Conservation (phyloP, 768 basidiomycete species). For the Paxillus ammoniavirescens region DNA sequence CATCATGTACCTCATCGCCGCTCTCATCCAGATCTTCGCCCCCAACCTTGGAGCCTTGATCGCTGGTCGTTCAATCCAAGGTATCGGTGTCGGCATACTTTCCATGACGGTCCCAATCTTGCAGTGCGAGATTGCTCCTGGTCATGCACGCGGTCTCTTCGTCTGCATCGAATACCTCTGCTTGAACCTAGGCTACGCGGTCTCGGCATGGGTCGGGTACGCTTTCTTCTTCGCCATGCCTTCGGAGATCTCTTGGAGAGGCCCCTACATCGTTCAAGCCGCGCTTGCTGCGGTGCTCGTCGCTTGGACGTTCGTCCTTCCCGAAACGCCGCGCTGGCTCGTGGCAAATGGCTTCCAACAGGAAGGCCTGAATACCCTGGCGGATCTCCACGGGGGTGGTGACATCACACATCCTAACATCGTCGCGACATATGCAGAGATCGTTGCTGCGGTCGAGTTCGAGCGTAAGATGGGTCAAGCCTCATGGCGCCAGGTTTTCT, state of each 20-base stretch:
- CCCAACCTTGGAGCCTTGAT: conserved; percentile 41
- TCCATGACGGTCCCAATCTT: conserved; percentile 51
- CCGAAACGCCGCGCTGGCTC: conserved; percentile 55
- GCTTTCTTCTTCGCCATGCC: conserved; percentile 47
- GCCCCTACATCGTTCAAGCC: conserved; percentile 54
- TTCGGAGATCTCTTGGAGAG: conserved; percentile 52
- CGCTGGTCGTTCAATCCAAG: conserved; percentile 45
- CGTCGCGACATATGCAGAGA: conserved; percentile 43
- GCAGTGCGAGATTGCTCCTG: conserved; percentile 49
- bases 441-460: conserved; percentile 38
- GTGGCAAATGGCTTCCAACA: conserved; percentile 49
- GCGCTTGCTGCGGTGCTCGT: conserved; percentile 47
- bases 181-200: conserved; percentile 48
- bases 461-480: conserved; percentile 41
- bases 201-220: conserved; percentile 49
- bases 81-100: conserved; percentile 48
- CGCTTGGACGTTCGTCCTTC: conserved; percentile 47
- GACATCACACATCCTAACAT: conserved; percentile 43
- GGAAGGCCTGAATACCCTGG: conserved; percentile 50
- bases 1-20: conserved; percentile 46
- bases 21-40: conserved; percentile 49
- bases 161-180: conserved; percentile 54
- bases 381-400: conserved; percentile 56
- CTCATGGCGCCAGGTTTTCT: conserved; percentile 50
- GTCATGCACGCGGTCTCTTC: conserved; percentile 49